These are phyloP conservation scores for Cenchrus americanus DNA, from an alignment of 176 grass and related monocot species.

Conservation along the genomic window DNA sequence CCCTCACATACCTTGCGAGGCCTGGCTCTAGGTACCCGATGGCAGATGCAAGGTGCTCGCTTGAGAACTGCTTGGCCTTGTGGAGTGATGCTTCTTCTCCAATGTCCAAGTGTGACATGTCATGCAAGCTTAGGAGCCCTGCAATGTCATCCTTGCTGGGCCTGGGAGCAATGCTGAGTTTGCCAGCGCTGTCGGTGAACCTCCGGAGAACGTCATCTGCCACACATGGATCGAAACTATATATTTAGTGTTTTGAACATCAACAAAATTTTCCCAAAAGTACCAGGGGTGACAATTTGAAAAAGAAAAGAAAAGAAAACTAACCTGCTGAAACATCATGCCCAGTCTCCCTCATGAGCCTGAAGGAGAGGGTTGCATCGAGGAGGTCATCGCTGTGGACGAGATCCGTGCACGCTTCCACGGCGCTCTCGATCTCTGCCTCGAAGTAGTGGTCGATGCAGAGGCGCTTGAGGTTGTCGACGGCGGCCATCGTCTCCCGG, in stretches of 20 bases:
- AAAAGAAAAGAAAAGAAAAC: too few relatives aligned
- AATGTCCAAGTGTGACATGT: slow-evolving; percentile 60
- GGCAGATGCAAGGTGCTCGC: slow-evolving; percentile 39
- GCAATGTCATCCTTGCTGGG: slow-evolving; percentile 44
- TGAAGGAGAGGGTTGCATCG: slow-evolving; percentile 40
- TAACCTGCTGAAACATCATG: slow-evolving; percentile 47
- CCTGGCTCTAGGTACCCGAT: slow-evolving; percentile 27
- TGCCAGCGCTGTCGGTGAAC: slow-evolving; percentile 32
- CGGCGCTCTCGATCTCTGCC: slow-evolving; percentile 24
- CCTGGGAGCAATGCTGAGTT: slow-evolving; percentile 38
- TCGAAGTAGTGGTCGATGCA: slow-evolving; percentile 56
- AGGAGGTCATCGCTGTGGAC: slow-evolving; percentile 21
- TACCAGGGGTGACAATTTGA: too few relatives aligned
- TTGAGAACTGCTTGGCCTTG: slow-evolving; percentile 65
- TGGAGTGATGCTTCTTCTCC: slow-evolving; percentile 50
- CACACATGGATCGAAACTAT: too few relatives aligned
- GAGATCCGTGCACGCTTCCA: slow-evolving; percentile 12
- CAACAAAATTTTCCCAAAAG: too few relatives aligned
- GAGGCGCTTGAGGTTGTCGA: slow-evolving; percentile 52
- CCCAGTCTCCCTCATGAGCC: slow-evolving; percentile 51
- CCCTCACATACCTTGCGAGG: slow-evolving; percentile 38
- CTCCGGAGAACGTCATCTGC: slow-evolving; percentile 41
- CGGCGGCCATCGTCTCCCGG: background rate
- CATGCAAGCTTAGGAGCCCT: slow-evolving; percentile 60
- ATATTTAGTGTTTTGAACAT: too few relatives aligned